A percentile compares a stretch with the other conserved stretches of the same genome.
These are phyloP conservation scores for Solanum stenotomum DNA, from an alignment of 257 asterid species.

Conservation along the genomic window DNA sequence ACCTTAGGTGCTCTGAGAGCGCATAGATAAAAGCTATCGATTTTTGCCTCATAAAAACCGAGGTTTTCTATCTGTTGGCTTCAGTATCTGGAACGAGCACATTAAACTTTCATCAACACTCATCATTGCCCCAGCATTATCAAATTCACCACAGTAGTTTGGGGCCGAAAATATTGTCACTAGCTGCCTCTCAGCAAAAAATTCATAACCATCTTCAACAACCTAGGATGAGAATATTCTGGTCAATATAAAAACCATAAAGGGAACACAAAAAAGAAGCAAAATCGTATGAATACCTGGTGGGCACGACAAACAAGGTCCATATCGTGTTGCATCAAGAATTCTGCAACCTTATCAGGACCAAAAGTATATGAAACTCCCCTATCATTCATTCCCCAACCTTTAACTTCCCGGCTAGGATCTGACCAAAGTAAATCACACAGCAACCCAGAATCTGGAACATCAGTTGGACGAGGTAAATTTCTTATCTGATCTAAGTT, in stretches of 20 bases:
- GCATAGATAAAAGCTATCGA: background rate
- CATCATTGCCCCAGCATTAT: constrained; percentile 88
- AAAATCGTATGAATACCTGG: constrained; percentile 34
- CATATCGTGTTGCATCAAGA: constrained; percentile 70
- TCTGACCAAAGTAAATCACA: constrained; percentile 79
- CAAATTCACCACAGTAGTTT: constrained; percentile 77
- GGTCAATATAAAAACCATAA: background rate
- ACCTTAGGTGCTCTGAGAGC: constrained; percentile 11
- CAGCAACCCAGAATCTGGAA: constrained; percentile 66
- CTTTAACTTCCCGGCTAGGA: constrained; percentile 62
- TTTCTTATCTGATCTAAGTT: constrained; percentile 58
- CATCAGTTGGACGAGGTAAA: constrained; percentile 61
- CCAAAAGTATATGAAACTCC: constrained; percentile 76
- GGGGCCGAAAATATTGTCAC: constrained; percentile 86
- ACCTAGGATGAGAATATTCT: constrained; percentile 32
- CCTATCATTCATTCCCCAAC: constrained; percentile 82
- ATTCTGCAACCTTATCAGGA: constrained; percentile 73
- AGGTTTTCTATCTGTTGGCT: constrained; percentile 46
- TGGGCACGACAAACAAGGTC: constrained; percentile 82
- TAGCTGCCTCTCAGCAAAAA: constrained; percentile 75
- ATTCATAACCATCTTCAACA: constrained; percentile 83
- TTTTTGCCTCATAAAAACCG: constrained; percentile 15
- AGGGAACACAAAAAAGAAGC: background rate
- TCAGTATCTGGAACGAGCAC: constrained; percentile 85
- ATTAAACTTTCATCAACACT: constrained; percentile 79